These are phyloP conservation scores for Hypoxylon sp. DNA, from an alignment of 2,329 filamentous ascomycete genomes.

Conservation along the genomic window DNA sequence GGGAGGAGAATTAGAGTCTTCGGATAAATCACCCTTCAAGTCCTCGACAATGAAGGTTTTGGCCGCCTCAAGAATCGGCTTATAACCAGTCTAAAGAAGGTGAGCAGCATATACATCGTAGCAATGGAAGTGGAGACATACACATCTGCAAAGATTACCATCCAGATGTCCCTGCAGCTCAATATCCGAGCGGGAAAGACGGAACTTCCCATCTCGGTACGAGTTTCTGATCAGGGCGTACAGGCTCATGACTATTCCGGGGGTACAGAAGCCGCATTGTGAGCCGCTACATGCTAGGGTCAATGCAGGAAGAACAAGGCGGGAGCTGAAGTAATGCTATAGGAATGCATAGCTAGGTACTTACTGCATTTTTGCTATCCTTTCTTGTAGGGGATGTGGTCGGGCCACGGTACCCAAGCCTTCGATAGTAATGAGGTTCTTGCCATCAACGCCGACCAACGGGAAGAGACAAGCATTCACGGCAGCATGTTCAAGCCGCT, in stretches of 20 bases:
- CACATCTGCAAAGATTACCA: conserved; percentile 77
- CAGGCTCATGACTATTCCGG: conserved; percentile 94
- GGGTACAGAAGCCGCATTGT: conserved; percentile 92
- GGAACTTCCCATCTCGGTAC: conserved; percentile 65
- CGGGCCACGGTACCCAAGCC: conserved; percentile 85
- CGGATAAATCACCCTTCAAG: conserved; percentile 50
- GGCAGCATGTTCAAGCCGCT: conserved; percentile 86
- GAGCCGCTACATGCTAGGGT: conserved; percentile 70
- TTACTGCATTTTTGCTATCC: conserved; percentile 71
- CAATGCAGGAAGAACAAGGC: neutral
- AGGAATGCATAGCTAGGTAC: conserved; percentile 2
- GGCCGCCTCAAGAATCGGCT: conserved; percentile 90
- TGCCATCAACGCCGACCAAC: conserved; percentile 89
- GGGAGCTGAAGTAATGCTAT: too few relatives aligned
- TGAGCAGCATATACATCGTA: conserved; percentile 1
- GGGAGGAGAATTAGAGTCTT: conserved; percentile 9
- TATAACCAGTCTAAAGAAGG: conserved; percentile 73
- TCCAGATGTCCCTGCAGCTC: conserved; percentile 95
- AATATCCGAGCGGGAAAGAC: conserved; percentile 70
- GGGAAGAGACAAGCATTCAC: conserved; percentile 95
- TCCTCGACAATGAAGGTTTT: conserved; percentile 77
- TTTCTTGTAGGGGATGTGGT: conserved; percentile 87
- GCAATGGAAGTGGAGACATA: conserved; percentile 61
- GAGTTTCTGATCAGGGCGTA: conserved; percentile 79
- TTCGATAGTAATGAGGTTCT: conserved; percentile 96